A percentile compares a stretch with the other conserved stretches of the same genome.
phyloP scores from a whole-genome alignment of 2,329 filamentous ascomycete species.

The Plectosphaerella cucumerina region DNA sequence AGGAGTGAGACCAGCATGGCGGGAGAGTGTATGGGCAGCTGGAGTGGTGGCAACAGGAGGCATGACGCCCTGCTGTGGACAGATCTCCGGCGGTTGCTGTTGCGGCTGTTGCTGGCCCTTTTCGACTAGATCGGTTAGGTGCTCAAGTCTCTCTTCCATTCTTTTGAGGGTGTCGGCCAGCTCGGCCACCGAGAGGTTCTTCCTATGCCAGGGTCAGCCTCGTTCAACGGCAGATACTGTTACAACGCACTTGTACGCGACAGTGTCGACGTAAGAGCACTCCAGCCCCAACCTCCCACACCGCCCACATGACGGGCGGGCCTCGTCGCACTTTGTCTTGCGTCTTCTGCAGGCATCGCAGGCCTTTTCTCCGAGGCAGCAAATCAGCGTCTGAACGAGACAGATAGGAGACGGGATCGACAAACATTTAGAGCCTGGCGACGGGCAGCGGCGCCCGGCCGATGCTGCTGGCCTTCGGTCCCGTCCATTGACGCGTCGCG shows the following conservation, averaged over 20 bases:
- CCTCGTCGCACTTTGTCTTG: slow-evolving; percentile 7
- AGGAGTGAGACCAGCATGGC: neutral
- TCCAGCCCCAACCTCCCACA: slow-evolving; percentile 4
- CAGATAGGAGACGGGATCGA: neutral
- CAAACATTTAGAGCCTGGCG: neutral
- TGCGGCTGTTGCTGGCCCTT: neutral
- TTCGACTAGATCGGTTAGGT: neutral
- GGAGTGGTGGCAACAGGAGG: too few relatives aligned
- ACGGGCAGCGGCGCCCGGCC: neutral
- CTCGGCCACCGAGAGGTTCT: slow-evolving; percentile 5
- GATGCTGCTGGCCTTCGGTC: neutral
- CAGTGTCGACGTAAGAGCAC: slow-evolving; percentile 6
- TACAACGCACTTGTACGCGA: slow-evolving; percentile 3
- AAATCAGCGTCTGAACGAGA: neutral
- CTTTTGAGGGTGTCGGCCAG: slow-evolving; percentile 1
- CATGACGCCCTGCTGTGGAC: neutral
- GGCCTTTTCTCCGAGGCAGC: neutral
- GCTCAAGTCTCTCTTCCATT: slow-evolving; percentile 3
- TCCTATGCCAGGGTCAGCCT: neutral
- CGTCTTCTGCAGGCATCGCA: slow-evolving; percentile 4
- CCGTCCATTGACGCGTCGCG: neutral
- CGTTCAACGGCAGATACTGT: neutral
- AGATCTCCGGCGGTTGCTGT: neutral
- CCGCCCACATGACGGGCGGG: slow-evolving; percentile 1
- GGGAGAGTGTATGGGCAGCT: neutral